Evolutionary conservation across 2,329 filamentous ascomycete species (phyloP), one percentile per base, ranked within the genome.

Genomic region (Colletotrichum sp.): DNA sequence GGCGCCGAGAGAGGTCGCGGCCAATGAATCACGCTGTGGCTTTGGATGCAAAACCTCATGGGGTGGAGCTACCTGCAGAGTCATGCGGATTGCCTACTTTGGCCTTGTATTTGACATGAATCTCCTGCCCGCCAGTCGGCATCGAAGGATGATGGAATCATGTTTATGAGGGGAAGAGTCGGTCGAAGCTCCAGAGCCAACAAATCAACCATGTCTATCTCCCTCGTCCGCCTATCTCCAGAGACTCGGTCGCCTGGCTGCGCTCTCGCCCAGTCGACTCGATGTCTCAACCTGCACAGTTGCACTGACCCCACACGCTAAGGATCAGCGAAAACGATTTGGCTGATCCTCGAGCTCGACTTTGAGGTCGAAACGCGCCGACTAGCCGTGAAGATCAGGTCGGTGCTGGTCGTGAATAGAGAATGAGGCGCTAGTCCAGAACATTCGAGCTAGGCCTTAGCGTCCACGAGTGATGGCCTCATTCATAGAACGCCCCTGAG

Each of bases 401-500:
- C 32, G 44, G 62, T 64, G 74, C 48, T 36, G 65, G 60, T 48
- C 39, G 67, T 24, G 52, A 34, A 52, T 60, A 24, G 57, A 28
- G 34, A 64, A 26, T 28, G 48, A 24, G 57, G 59, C 57, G 36
- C 74, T 76, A 74, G 64, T 76, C 64, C 74, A 65, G 68, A 39
- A 22, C 64, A 39, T 63, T 68, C 52, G 57, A 36, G 28, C 36
- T 44, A 52, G 13, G 26, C 32, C 8, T 69, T 76, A 74, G 74
- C 74, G 74, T 32, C 34, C 22, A 69, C 44, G 59, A 52, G 44
- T 73, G 57, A 52, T 65, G 32, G 59, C 65, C 71, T 48, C 60
- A 60, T 69, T 36, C 70, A 59, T 32, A 59, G 60, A 59, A 59
- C 70, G 28, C 74, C 74, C 74, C 70, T 74, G 74, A 76, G 65